phyloP scores from a whole-genome alignment of 129 eudicot species.

The Tanacetum coccineum region DNA sequence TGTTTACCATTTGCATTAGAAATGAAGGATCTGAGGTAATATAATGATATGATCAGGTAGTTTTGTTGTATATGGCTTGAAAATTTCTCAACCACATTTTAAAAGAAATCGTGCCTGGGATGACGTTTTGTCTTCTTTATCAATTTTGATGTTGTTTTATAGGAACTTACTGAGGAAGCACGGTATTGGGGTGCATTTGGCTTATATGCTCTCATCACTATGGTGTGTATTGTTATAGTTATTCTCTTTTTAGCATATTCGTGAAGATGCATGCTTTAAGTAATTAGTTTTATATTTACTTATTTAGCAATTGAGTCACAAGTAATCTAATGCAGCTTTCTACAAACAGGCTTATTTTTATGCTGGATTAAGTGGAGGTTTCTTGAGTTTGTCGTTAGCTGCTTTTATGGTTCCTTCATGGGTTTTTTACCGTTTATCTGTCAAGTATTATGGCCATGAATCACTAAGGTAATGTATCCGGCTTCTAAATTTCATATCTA shows the following conservation, averaged over 20 bases:
- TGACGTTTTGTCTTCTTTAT: constrained; percentile 5
- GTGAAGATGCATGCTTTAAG: not conserved
- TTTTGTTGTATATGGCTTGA: not conserved
- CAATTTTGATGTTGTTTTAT: constrained; percentile 18
- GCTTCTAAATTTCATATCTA: not conserved
- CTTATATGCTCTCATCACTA: constrained; percentile 57
- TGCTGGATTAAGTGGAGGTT: constrained; percentile 89
- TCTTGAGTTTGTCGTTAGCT: constrained; percentile 57
- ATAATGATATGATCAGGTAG: not conserved
- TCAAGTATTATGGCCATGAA: constrained; percentile 45
- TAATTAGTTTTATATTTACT: constrained; percentile 4
- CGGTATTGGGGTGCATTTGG: constrained; percentile 99
- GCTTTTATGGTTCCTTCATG: constrained; percentile 80
- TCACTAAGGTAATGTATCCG: constrained; percentile 55
- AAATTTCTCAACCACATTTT: not conserved
- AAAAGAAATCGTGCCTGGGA: constrained; percentile 4
- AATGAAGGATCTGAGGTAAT: constrained; percentile 5
- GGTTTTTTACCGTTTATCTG: constrained; percentile 50
- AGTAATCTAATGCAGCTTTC: constrained; percentile 21
- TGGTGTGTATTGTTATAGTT: constrained; percentile 48
- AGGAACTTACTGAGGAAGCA: constrained; percentile 76
- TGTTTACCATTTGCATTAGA: constrained; percentile 7
- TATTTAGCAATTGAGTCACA: constrained; percentile 16
- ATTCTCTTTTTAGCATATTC: constrained; percentile 11
- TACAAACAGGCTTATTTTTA: constrained; percentile 60